Evolutionary conservation across 2,329 filamentous ascomycete genomes (phyloP).

Genomic region (Xylaria digitata): DNA sequence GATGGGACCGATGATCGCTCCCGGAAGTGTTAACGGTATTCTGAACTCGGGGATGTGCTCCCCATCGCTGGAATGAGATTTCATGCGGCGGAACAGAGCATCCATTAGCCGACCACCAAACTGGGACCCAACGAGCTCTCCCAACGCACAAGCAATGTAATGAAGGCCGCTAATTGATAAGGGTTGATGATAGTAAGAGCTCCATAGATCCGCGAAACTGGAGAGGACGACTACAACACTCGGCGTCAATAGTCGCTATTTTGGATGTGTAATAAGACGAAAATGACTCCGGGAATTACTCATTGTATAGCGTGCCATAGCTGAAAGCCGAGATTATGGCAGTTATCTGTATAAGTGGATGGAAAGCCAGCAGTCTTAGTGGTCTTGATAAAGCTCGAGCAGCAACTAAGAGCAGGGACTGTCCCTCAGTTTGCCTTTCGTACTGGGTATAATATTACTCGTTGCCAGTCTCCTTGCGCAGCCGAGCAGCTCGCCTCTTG

Average conservation of each 20-base stretch:
- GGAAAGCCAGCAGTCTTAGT: constrained; percentile 65
- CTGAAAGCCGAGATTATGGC: constrained; percentile 67
- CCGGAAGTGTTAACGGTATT: constrained; percentile 67
- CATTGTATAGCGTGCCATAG: constrained; percentile 70
- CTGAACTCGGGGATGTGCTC: constrained; percentile 67
- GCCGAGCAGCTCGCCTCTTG: constrained; percentile 47
- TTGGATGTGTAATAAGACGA: no score
- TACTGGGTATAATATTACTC: constrained; percentile 50
- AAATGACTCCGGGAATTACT: no score
- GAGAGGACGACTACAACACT: constrained; percentile 61
- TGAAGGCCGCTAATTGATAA: constrained; percentile 71
- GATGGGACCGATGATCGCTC: constrained; percentile 56
- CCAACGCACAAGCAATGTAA: constrained; percentile 71
- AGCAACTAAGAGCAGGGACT: constrained; percentile 45
- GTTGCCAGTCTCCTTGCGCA: constrained; percentile 51
- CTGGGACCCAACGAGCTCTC: constrained; percentile 68
- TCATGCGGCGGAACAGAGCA: constrained; percentile 48
- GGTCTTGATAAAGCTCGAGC: constrained; percentile 62
- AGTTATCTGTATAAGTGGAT: constrained; percentile 69
- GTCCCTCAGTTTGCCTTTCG: constrained; percentile 53
- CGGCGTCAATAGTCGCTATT: no score
- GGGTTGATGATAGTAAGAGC: constrained; percentile 63
- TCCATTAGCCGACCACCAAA: constrained; percentile 59
- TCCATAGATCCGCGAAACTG: constrained; percentile 71
- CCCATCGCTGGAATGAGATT: constrained; percentile 18